Percentiles rank a stretch among this genome's conserved stretches.
These are phyloP conservation scores for Aspergillus carbonarius DNA, from an alignment of 2,329 filamentous ascomycete genomes.

Conservation along the genomic window DNA sequence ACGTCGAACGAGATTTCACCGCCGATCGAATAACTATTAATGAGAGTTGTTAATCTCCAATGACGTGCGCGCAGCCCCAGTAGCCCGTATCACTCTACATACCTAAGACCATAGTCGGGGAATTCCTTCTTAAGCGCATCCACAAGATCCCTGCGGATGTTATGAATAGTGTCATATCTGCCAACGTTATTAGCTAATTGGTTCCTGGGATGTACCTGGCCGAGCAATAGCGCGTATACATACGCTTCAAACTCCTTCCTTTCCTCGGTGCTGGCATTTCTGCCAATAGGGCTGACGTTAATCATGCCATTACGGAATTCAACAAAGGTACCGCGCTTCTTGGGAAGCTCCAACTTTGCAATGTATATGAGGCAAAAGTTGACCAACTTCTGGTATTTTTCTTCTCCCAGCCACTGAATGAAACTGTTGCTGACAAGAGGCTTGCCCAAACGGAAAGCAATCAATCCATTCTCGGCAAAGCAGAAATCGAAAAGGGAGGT, in stretches of 20 bases:
- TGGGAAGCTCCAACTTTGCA: slow-evolving; percentile 59
- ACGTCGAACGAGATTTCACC: slow-evolving; percentile 98
- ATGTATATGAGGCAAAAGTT: slow-evolving; percentile 62
- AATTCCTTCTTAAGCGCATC: slow-evolving; percentile 76
- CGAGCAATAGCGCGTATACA: slow-evolving; percentile 14
- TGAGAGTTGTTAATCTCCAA: slow-evolving; percentile 1
- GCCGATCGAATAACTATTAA: slow-evolving; percentile 78
- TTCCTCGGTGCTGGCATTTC: slow-evolving; percentile 81
- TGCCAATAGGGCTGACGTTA: slow-evolving; percentile 63
- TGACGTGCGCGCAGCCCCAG: background rate
- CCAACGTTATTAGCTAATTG: slow-evolving; percentile 11
- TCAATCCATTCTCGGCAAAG: slow-evolving; percentile 96
- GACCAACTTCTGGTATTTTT: slow-evolving; percentile 63
- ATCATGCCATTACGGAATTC: slow-evolving; percentile 68
- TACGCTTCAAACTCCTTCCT: slow-evolving; percentile 72
- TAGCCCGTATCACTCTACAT: slow-evolving; percentile 34
- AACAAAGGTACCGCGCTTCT: slow-evolving; percentile 66
- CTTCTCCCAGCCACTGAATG: slow-evolving; percentile 88
- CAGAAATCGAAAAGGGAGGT: slow-evolving; percentile 92
- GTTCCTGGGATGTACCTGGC: background rate
- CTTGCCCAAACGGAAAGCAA: slow-evolving; percentile 79
- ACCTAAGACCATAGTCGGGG: slow-evolving; percentile 80
- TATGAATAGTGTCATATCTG: slow-evolving; percentile 72
- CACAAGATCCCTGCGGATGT: slow-evolving; percentile 75
- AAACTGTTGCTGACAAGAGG: slow-evolving; percentile 77